A percentile compares a stretch with the other conserved stretches of the same genome.
These are phyloP conservation scores for Apiospora hydei DNA, from an alignment of 2,329 filamentous ascomycete species.

Conservation along the genomic window DNA sequence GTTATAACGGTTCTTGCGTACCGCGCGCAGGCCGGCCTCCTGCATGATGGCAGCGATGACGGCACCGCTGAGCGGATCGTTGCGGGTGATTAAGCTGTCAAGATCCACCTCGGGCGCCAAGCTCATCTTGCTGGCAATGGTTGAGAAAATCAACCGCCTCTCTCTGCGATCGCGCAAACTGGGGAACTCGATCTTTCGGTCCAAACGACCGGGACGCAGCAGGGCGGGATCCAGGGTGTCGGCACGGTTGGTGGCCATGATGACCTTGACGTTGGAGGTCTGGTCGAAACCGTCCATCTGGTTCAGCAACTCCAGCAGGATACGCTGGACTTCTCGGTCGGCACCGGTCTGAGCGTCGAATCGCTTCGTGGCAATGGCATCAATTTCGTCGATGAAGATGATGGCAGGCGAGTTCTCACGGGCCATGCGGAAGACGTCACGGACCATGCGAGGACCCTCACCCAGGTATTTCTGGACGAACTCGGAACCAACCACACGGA, in stretches of 20 bases:
- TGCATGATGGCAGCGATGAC: conserved; percentile 99
- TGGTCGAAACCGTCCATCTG: conserved; percentile 99
- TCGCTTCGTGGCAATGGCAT: conserved; percentile 98
- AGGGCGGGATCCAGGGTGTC: conserved; percentile 96
- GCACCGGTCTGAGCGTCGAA: conserved; percentile 99
- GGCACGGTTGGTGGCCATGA: conserved; percentile 99
- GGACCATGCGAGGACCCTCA: conserved; percentile 97
- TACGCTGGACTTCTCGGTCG: conserved; percentile 97
- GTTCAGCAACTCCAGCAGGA: conserved; percentile 94
- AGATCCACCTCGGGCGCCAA: conserved; percentile 95
- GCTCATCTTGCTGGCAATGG: conserved; percentile 98
- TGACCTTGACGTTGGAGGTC: conserved; percentile 98
- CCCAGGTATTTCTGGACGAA: conserved; percentile 99
- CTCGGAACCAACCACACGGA: conserved; percentile 96
- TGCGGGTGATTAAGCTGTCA: conserved; percentile 94
- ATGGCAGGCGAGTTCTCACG: conserved; percentile 97
- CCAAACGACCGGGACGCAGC: conserved; percentile 90
- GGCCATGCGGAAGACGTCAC: conserved; percentile 98
- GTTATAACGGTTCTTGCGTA: conserved; percentile 98
- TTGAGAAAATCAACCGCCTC: conserved; percentile 93
- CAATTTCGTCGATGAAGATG: conserved; percentile 99
- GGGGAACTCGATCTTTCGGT: conserved; percentile 99
- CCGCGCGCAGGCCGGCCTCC: conserved; percentile 91
- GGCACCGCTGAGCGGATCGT: conserved; percentile 92
- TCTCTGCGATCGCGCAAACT: conserved; percentile 91